A percentile compares a stretch with the other conserved stretches of the same genome.
Conservation (phyloP, 2,329 filamentous ascomycete species). For the Aspergillus alliaceus region DNA sequence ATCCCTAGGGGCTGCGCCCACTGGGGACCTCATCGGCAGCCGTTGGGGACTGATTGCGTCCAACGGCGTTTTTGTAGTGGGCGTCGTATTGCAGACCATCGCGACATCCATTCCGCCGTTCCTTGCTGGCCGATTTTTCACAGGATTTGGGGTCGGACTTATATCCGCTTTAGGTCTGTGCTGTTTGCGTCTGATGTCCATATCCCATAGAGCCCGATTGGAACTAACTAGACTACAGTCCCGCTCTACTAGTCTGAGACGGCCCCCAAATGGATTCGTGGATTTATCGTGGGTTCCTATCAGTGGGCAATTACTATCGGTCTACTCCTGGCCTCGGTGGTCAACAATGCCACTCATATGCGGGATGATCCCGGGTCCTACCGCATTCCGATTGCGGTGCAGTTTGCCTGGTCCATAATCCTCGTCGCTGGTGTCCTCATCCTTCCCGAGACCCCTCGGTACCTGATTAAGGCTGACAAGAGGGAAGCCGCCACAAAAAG, state of each 20-base stretch:
- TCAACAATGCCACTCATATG: slow-evolving; percentile 68
- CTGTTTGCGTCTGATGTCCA: no score
- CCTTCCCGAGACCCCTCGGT: slow-evolving; percentile 79
- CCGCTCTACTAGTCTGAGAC: no score
- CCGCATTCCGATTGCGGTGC: slow-evolving; percentile 74
- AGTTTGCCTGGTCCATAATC: slow-evolving; percentile 76
- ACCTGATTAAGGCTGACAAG: slow-evolving; percentile 72
- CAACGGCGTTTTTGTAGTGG: no score
- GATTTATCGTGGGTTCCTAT: slow-evolving; percentile 72
- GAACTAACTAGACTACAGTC: no score
- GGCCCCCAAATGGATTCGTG: slow-evolving; percentile 70
- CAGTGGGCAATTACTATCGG: slow-evolving; percentile 78
- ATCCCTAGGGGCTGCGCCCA: slow-evolving; percentile 69
- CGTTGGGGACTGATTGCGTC: no score
- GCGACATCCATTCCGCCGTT: no score
- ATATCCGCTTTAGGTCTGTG: no score
- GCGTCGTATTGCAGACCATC: no score
- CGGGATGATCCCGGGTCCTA: slow-evolving; percentile 63
- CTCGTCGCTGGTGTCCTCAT: slow-evolving; percentile 68
- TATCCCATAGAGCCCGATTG: no score
- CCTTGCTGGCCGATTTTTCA: slow-evolving; percentile 55
- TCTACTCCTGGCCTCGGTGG: slow-evolving; percentile 67
- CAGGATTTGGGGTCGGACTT: slow-evolving; percentile 65
- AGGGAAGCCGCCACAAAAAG: slow-evolving; percentile 61
- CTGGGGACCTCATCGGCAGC: no score